Evolutionary conservation across 1,284 basidiomycete genomes (phyloP), one percentile per base, ranked within the genome.

Genomic region (Pseudozyma thailandica): DNA sequence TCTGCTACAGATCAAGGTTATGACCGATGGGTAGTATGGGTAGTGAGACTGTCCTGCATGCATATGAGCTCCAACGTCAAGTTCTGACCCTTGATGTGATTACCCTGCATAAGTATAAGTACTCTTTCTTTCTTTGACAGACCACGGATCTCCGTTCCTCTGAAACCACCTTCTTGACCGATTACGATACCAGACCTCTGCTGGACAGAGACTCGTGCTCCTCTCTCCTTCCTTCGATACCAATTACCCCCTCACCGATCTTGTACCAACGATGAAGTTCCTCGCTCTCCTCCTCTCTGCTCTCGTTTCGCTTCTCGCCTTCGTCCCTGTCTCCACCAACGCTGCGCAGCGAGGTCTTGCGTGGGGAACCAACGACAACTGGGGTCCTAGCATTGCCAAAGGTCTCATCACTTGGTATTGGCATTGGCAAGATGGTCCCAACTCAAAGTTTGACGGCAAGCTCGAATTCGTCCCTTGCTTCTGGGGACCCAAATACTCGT

Each of bases 401-500:
- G 78, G 71, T 30, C 59, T 69, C 39, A 55, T 80, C 42, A 46
- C 50, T 12, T 80, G 78, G 77, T 80, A 80, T 56, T 77, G 78
- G 64, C 80, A 82, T 72, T 82, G 80, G 79, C 70, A 82, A 53
- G 65, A 68, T 20, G 80, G 72, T 18, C 52, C 58, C 21, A 58
- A 51, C 47, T 39, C 52, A 13, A 42, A 53, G 6, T 65, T 79
- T 39, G 28, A 51, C 18, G 53, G 52, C 42, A 55, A 63, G n/a
- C 58, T 75, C 42, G 77, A 81, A 33, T 81, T 68, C 38, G 77
- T 82, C 0, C 80, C 80, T 9, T 79, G 65, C 55, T 79, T 57
- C 60, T 82, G 80, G 80, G 80, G 78, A 27, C 70, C 74, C 30
- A 66, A 66, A 48, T 72, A 80, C 61, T 37, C 25, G 33, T 37